phyloP scores from a whole-genome alignment of 805 yeast genomes.

The Hemisphaericaspora nanyangensis region DNA sequence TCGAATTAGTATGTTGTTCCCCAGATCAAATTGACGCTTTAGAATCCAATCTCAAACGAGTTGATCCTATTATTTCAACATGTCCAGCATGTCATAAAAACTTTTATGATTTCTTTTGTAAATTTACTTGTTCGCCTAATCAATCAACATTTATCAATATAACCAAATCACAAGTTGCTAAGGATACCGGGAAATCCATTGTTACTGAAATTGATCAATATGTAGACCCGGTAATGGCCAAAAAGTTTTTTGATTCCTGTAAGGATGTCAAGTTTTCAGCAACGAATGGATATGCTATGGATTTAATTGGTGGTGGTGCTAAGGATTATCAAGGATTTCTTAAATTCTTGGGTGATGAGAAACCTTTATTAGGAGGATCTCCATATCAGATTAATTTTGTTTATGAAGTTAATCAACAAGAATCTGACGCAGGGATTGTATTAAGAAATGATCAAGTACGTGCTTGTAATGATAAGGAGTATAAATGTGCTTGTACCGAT shows the following conservation, averaged over 20 bases:
- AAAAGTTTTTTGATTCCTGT: conserved; percentile 74
- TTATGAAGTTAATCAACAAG: conserved; percentile 33
- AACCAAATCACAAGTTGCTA: conserved; percentile 46
- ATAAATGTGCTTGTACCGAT: conserved; percentile 86
- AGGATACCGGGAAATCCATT: conserved; percentile 49
- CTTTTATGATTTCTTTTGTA: conserved; percentile 79
- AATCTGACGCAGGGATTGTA: conserved; percentile 13
- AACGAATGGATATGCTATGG: conserved; percentile 96
- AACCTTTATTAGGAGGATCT: conserved; percentile 90
- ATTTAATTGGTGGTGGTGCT: conserved; percentile 97
- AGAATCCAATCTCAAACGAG: conserved; percentile 45
- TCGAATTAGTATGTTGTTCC: conserved; percentile 65
- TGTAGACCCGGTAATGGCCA: conserved; percentile 59
- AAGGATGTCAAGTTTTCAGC: conserved; percentile 87
- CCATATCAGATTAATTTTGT: conserved; percentile 87
- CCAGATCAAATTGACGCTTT: conserved; percentile 55
- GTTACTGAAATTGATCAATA: conserved; percentile 70
- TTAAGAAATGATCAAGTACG: conserved; percentile 28
- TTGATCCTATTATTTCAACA: conserved; percentile 39
- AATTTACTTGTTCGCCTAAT: conserved; percentile 84
- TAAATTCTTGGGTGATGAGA: conserved; percentile 90
- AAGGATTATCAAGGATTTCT: conserved; percentile 64
- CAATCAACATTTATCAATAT: conserved; percentile 75
- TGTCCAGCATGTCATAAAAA: conserved; percentile 91
- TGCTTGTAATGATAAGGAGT: conserved; percentile 62